phyloP scores from a whole-genome alignment of 225 moss, liverwort and hornwort species.

The Ulota crispa region DNA sequence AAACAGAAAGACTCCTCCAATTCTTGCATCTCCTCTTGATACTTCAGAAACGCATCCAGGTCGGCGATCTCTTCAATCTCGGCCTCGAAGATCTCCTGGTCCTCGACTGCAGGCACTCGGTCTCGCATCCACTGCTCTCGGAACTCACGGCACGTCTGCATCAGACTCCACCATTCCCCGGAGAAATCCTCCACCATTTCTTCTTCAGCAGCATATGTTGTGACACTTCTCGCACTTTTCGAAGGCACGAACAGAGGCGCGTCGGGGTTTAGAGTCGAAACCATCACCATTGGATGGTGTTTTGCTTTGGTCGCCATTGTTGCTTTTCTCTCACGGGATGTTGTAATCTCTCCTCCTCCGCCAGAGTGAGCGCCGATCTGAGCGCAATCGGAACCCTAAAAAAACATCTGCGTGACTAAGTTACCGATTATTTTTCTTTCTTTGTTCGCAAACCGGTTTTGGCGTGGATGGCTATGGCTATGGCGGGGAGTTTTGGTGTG shows the following conservation, averaged over 20 bases:
- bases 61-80: conserved; percentile 79
- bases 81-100: conserved; percentile 59
- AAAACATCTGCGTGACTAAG: too few species aligned
- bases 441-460: too few species aligned
- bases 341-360: not conserved
- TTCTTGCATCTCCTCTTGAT: conserved; percentile 45
- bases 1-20: conserved; percentile 39
- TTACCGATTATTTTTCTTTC: too few species aligned
- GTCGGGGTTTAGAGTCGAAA: conserved; percentile 82
- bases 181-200: conserved; percentile 73
- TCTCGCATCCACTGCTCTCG: conserved; percentile 86
- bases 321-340: not conserved
- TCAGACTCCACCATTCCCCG: conserved; percentile 80
- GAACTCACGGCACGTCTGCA: conserved; percentile 78
- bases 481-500: fast-evolving
- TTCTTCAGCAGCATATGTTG: not conserved
- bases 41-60: conserved; percentile 61
- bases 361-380: not conserved
- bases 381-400: too few species aligned
- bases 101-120: conserved; percentile 45
- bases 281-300: conserved; percentile 3
- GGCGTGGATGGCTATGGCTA: too few species aligned
- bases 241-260: conserved; percentile 79
- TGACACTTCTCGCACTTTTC: too few species aligned
- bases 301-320: conserved; percentile 35